Evolutionary conservation across 2,329 filamentous ascomycete species (phyloP), one percentile per base, ranked within the genome.

Genomic region (Diaporthe australafricana): DNA sequence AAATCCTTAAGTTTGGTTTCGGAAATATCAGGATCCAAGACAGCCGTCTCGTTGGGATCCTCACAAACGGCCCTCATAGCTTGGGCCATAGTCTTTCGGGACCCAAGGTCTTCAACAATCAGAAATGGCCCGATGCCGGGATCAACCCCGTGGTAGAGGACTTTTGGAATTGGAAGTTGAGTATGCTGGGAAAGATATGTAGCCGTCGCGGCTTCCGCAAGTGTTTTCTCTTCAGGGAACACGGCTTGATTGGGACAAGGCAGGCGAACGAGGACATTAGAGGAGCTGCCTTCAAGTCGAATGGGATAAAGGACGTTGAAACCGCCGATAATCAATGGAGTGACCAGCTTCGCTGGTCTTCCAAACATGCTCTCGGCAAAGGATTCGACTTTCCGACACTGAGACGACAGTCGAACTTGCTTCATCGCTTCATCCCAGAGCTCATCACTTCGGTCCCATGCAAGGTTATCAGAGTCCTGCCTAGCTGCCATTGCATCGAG

Each of bases 381-480:
- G 5, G 27, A 32, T 25, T 63, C 42, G 60, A 63, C 35, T 25
- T 63, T 63, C 6, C 60, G 42, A 63, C 60, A 63, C 8, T 48
- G 42, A 25, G 60, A 63, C 25, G 60, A 63, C 27, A 78, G 77
- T 3, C 80, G 66, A 2, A 78, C 60, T n/a, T 63, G 42, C 42
- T n/a, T 78, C 32, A 75, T 56, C 12, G 75, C 75, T 47, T 77
- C 68, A 12, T 79, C 78, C 71, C 71, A 79, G 47, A 68, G 57
- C 53, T 77, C 76, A 66, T 81, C 79, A 60, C 74, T 79, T 16
- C 73, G 72, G 65, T 80, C 78, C 78, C 76, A 80, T 2, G 76
- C 79, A 55, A 80, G 72, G n/a, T 78, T 76, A 48, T 80, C 78
- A 52, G 75, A 75, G 52, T 80, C 76, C 56, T 80, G 73, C 69